These are phyloP conservation scores for Kuraishia molischiana DNA, from an alignment of 805 yeast genomes.

Conservation along the genomic window DNA sequence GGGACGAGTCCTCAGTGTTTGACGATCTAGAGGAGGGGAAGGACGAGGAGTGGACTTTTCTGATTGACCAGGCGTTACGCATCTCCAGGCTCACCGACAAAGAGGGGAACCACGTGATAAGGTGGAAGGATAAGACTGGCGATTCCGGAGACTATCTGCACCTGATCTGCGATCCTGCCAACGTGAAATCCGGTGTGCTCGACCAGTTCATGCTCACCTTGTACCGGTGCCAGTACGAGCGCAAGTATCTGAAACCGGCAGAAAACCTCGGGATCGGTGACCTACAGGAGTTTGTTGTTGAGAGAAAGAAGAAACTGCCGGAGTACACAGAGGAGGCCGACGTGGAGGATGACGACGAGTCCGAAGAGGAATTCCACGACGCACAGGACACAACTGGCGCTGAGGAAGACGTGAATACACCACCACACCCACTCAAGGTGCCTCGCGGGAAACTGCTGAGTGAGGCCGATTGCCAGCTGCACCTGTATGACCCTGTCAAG, in stretches of 20 bases:
- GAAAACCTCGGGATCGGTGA: slow-evolving; percentile 32
- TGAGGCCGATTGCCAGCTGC: slow-evolving; percentile 23
- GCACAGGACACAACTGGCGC: slow-evolving; percentile 11
- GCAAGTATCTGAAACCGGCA: slow-evolving; percentile 52
- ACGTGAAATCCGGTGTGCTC: slow-evolving; percentile 43
- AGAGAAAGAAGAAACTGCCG: neutral
- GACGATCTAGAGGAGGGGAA: slow-evolving; percentile 19
- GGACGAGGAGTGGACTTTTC: slow-evolving; percentile 63
- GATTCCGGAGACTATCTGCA: slow-evolving; percentile 80
- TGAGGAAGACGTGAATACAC: neutral
- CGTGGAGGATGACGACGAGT: slow-evolving; percentile 18
- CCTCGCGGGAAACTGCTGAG: neutral
- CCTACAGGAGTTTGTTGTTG: slow-evolving; percentile 45
- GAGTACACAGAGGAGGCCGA: slow-evolving; percentile 9
- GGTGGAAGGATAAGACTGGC: slow-evolving; percentile 82
- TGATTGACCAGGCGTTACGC: slow-evolving; percentile 50
- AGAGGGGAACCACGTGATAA: slow-evolving; percentile 47
- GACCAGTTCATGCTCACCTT: slow-evolving; percentile 55
- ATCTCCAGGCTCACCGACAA: slow-evolving; percentile 42
- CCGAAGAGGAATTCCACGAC: slow-evolving; percentile 15
- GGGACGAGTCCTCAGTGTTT: slow-evolving; percentile 26
- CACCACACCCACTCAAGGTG: neutral
- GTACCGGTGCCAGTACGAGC: slow-evolving; percentile 65
- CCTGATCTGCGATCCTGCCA: slow-evolving; percentile 60
- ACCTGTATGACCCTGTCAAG: slow-evolving; percentile 43